A percentile compares a stretch with the other conserved stretches of the same genome.
These are phyloP conservation scores for Blakeslea trispora DNA, from an alignment of 371 early-diverging fungal species.

Conservation along the genomic window DNA sequence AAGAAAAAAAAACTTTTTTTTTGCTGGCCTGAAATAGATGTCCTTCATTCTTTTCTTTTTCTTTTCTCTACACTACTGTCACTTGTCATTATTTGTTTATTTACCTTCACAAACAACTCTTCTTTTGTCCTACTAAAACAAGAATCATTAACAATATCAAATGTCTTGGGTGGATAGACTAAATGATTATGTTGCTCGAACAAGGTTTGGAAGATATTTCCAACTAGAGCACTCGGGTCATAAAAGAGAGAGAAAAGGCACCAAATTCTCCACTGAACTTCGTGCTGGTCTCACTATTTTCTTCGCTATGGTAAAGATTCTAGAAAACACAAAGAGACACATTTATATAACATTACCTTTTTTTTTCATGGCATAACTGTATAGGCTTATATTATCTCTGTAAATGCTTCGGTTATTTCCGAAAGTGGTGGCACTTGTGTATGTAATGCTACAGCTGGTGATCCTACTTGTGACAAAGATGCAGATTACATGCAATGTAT, in stretches of 20 bases:
- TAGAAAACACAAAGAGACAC: not conserved
- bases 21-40: too few species aligned
- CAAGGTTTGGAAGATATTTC: constrained; percentile 62
- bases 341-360: not conserved
- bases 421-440: constrained; percentile 78
- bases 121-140: too few species aligned
- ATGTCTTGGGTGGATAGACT: constrained; percentile 39
- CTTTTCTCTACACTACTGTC: too few species aligned
- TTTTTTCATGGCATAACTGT: not conserved
- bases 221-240: constrained; percentile 66
- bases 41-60: too few species aligned
- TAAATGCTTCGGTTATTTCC: constrained; percentile 74
- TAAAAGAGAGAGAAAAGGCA: constrained; percentile 52
- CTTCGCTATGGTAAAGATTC: constrained; percentile 36
- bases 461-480: constrained; percentile 49
- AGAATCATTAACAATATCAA: not conserved
- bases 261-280: constrained; percentile 67
- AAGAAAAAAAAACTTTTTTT: too few species aligned
- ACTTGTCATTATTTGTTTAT: too few species aligned
- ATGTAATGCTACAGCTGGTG: constrained; percentile 52
- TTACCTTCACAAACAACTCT: too few species aligned
- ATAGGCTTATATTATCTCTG: constrained; percentile 47
- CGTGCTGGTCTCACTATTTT: constrained; percentile 64
- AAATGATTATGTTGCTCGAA: constrained; percentile 57
- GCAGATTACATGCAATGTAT: constrained; percentile 62